phyloP scores from a whole-genome alignment of 371 early-diverging fungal genomes.

The Mucor plumbeus region DNA sequence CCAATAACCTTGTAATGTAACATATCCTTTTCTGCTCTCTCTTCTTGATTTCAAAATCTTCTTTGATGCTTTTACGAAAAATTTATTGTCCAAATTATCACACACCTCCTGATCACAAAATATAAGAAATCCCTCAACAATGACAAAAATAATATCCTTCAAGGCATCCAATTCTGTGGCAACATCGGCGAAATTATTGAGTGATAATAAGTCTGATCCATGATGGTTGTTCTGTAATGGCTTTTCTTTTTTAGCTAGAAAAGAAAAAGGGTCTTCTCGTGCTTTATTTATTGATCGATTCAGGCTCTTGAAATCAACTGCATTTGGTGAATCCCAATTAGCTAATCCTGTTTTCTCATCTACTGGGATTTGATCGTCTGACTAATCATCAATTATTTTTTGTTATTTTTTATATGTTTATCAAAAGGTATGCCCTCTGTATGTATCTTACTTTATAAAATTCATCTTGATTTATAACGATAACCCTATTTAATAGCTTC shows the following conservation, averaged over 20 bases:
- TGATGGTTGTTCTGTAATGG: constrained; percentile 29
- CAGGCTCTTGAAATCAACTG: constrained; percentile 55
- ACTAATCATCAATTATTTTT: constrained; percentile 21
- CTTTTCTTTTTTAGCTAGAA: constrained; percentile 23
- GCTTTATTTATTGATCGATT: constrained; percentile 42
- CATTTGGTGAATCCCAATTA: constrained; percentile 84
- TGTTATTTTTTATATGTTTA: too few species aligned
- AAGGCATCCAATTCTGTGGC: background rate
- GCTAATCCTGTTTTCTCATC: constrained; percentile 58
- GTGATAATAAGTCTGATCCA: constrained; percentile 7
- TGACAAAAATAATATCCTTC: constrained; percentile 42
- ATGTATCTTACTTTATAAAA: constrained; percentile 63
- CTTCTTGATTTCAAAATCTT: constrained; percentile 64
- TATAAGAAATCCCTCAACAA: constrained; percentile 82
- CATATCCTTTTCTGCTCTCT: constrained; percentile 65
- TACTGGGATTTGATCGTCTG: constrained; percentile 67
- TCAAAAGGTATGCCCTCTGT: background rate
- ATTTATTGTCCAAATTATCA: constrained; percentile 56
- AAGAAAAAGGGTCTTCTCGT: constrained; percentile 25
- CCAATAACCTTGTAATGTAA: constrained; percentile 79
- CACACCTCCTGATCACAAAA: constrained; percentile 49
- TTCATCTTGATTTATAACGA: constrained; percentile 78
- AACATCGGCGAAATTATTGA: constrained; percentile 1
- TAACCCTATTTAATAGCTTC: constrained; percentile 61
- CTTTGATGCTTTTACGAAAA: constrained; percentile 65